A percentile compares a stretch with the other conserved stretches of the same genome.
These are phyloP conservation scores for Saccharomycopsis sp. DNA, from an alignment of 805 yeast species.

Conservation along the genomic window DNA sequence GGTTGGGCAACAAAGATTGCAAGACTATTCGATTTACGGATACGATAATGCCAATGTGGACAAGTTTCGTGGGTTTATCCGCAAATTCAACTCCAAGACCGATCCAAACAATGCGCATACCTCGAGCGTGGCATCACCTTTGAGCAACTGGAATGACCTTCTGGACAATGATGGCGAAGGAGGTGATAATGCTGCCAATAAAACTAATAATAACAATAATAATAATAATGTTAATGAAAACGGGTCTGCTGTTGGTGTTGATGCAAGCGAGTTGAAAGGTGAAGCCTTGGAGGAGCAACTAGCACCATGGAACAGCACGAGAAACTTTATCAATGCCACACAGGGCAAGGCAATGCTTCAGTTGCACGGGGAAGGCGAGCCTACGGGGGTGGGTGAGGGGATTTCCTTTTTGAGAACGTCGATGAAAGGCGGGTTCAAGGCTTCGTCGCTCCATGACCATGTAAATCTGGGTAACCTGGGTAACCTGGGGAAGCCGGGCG, in stretches of 20 bases:
- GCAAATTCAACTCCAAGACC: conserved; percentile 26
- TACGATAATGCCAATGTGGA: conserved; percentile 24
- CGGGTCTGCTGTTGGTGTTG: no score
- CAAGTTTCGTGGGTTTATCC: conserved; percentile 22
- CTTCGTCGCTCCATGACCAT: conserved; percentile 16
- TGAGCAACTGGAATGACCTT: no score
- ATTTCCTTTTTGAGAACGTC: conserved; percentile 83
- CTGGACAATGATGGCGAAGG: conserved; percentile 33
- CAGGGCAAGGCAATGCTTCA: conserved; percentile 97
- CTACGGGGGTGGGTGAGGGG: conserved; percentile 84
- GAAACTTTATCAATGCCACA: conserved; percentile 85
- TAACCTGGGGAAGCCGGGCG: conserved; percentile 30
- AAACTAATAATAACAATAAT: conserved; percentile 24
- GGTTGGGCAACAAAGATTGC: conserved; percentile 80
- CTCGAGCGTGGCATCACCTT: no score
- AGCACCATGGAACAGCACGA: conserved; percentile 90
- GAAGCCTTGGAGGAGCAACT: conserved; percentile 72
- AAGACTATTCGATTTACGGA: conserved; percentile 60
- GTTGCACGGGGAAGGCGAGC: conserved; percentile 90
- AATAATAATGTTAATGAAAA: conserved; percentile 7
- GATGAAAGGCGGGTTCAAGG: conserved; percentile 84
- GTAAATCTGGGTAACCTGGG: conserved; percentile 24
- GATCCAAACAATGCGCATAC: conserved; percentile 3
- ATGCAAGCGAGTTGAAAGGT: conserved; percentile 26
- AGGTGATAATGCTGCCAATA: conserved; percentile 30